These are phyloP conservation scores for Thalassiosira pacifica DNA, from an alignment of 352 stramenopile species.

Conservation along the genomic window DNA sequence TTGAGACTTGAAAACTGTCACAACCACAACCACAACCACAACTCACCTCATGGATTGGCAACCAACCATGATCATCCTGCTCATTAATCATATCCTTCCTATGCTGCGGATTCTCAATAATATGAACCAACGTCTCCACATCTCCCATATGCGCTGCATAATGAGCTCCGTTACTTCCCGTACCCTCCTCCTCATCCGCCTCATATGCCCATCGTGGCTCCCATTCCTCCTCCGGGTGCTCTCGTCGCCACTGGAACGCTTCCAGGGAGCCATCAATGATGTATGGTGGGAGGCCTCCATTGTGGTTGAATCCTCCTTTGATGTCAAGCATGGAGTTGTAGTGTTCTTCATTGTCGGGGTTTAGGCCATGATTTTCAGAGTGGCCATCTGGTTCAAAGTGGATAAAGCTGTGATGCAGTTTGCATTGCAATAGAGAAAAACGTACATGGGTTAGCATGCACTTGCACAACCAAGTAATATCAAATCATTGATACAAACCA, in stretches of 20 bases:
- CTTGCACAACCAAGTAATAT: no score
- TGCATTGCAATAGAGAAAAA: no score
- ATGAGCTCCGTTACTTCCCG: conserved; percentile 53
- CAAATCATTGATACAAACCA: neutral
- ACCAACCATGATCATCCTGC: conserved; percentile 54
- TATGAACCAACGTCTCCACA: conserved; percentile 52
- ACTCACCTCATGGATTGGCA: conserved; percentile 54
- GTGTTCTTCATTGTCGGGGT: conserved; percentile 29
- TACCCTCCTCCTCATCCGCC: conserved; percentile 32
- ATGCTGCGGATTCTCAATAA: conserved; percentile 53
- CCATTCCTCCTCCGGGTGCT: conserved; percentile 44
- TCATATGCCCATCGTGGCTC: conserved; percentile 45
- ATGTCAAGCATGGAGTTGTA: conserved; percentile 14
- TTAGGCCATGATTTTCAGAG: conserved; percentile 51
- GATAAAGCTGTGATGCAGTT: conserved; percentile 66
- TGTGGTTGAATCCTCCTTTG: conserved; percentile 36
- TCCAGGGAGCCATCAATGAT: conserved; percentile 74
- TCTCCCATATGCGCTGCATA: conserved; percentile 59
- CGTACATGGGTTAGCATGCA: neutral
- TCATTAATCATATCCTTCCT: conserved; percentile 44
- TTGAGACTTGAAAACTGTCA: neutral
- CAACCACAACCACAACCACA: no score
- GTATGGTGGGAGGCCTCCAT: conserved; percentile 69
- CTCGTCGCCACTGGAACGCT: conserved; percentile 61
- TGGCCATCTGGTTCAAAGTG: conserved; percentile 86